These are phyloP conservation scores for Dunaliella primolecta DNA, from an alignment of 139 green algal species.

Conservation along the genomic window DNA sequence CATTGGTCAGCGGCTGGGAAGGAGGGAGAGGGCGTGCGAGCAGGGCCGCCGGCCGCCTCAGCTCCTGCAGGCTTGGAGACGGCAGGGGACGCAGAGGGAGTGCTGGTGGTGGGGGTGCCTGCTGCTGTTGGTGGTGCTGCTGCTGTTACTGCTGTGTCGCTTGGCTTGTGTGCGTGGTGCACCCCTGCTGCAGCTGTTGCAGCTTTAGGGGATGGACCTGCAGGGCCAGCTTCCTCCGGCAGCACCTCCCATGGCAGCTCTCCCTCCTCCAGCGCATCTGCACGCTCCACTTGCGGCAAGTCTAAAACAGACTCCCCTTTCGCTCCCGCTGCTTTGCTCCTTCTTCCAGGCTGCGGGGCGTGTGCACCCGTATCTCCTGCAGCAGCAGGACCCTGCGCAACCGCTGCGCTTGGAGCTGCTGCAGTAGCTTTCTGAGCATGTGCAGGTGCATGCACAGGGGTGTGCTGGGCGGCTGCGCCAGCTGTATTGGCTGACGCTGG, in stretches of 20 bases:
- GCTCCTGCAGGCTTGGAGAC: not conserved
- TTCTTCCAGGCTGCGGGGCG: no score
- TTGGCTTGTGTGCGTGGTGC: not conserved
- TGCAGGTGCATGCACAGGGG: no score
- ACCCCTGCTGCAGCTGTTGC: not conserved
- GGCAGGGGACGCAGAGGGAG: no score
- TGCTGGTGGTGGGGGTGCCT: no score
- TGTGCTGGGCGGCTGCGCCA: not conserved
- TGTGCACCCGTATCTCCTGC: no score
- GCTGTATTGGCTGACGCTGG: not conserved
- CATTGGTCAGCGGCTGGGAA: not conserved
- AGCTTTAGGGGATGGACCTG: not conserved
- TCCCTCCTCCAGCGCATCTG: not conserved
- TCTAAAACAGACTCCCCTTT: not conserved
- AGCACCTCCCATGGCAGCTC: not conserved
- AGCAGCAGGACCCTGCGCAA: no score
- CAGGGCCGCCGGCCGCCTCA: not conserved
- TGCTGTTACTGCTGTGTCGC: not conserved
- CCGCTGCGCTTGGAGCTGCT: no score
- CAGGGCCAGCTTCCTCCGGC: not conserved
- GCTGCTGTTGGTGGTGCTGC: not conserved
- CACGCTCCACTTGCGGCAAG: no score
- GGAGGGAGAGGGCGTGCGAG: not conserved
- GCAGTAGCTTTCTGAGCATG: no score
- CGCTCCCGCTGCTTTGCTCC: no score